Base-by-base conservation (phyloP, 2,329 filamentous ascomycete genomes). In the Paraphoma sp. region DNA sequence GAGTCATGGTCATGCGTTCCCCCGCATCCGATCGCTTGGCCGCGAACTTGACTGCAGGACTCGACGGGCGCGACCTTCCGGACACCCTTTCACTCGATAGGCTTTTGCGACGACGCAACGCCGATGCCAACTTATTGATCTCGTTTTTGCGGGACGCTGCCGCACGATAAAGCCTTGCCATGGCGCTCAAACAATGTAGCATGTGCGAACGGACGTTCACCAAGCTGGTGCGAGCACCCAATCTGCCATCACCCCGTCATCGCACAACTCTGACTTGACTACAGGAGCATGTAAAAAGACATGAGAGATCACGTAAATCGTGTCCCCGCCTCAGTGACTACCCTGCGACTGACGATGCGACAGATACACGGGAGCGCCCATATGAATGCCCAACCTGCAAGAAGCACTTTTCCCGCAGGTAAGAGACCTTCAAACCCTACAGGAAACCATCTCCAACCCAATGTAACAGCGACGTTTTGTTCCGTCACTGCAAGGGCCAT, bases 371-470 rank as follows among this genome's bases (percentile, higher is more conserved):
- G 53, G 82, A 84, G 71, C 80, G 82, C 48, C 83, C 83, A 1
- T 84, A 84, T 62, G 79, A 83, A 64, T 85, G 83, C 63, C 79
- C 75, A 56, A 79, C 82, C 49, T 85, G 82, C 66, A 80, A 83
- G 58, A 84, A 84, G 64, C 78, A 81, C 54, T 85, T 84, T 64
- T 83, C 82, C 17, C 75, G 83, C 72, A 84, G 83, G 83, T 84
- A 65, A 64, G 62, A 50, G 10, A 44, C 49, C 38, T 56, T 53
- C 36, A 51, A 50, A 47, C 47, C 48, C 51, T 45, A 55, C 44
- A 44, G 11, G 60, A 61, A 64, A 53, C 47, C 45, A 30, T 38
- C 47, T 53, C 70, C 65, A 64, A 73, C 68, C 53, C 46, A 53
- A 49, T 43, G 16, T 48, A 23, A 51, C 62, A 82, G 80, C 70